These are phyloP conservation scores for Paragyromitra xinjiangensis DNA, from an alignment of 495 filamentous ascomycete species.

Conservation along the genomic window DNA sequence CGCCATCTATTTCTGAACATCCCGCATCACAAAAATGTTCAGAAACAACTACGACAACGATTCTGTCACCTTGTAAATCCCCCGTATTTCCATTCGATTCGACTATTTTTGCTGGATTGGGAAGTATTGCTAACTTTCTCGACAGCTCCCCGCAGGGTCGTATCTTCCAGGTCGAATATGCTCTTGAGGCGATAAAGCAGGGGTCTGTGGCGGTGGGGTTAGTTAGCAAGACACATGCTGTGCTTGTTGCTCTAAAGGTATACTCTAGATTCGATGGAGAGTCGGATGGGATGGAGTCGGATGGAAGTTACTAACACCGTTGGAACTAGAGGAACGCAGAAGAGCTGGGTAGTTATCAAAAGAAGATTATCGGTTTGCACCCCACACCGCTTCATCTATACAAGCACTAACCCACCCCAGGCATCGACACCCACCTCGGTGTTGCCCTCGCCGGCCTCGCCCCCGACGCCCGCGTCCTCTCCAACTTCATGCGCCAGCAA, in stretches of 20 bases:
- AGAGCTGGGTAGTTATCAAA: constrained; percentile 99
- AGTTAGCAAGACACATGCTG: constrained; percentile 96
- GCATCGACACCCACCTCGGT: constrained; percentile 93
- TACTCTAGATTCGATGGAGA: constrained; percentile 64
- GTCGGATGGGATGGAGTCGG: background rate
- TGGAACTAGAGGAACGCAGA: constrained; percentile 85
- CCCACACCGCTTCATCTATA: background rate
- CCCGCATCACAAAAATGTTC: constrained; percentile 75
- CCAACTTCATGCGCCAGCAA: constrained; percentile 99
- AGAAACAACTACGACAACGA: constrained; percentile 99
- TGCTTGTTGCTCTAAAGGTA: constrained; percentile 96
- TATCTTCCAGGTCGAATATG: constrained; percentile 99
- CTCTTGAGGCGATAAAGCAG: constrained; percentile 97
- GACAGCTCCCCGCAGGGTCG: constrained; percentile 95
- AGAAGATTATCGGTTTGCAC: constrained; percentile 82
- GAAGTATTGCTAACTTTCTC: constrained; percentile 34
- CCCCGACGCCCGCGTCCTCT: constrained; percentile 97
- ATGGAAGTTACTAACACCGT: constrained; percentile 32
- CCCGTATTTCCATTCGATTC: constrained; percentile 15
- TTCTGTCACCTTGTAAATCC: constrained; percentile 93
- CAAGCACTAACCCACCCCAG: constrained; percentile 6
- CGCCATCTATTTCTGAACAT: constrained; percentile 52
- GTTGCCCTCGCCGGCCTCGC: constrained; percentile 96
- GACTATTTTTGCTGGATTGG: constrained; percentile 3
- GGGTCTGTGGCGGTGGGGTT: constrained; percentile 97